Evolutionary conservation across 495 filamentous ascomycete species (phyloP).

Genomic region (Podospora pseudopauciseta): DNA sequence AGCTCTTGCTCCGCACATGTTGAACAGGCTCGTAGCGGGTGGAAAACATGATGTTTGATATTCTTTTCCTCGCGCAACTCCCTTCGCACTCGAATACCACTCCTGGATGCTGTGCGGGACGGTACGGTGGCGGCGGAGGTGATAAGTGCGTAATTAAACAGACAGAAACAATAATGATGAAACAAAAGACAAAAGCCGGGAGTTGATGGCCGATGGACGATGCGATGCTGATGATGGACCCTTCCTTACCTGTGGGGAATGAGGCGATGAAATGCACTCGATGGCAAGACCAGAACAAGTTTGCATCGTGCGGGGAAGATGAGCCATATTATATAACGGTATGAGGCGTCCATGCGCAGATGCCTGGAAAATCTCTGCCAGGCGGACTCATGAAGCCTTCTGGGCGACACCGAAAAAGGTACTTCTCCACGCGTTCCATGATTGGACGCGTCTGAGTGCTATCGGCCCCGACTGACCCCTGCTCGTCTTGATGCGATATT

Average conservation of each 20-base stretch:
- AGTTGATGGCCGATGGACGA: constrained; percentile 18
- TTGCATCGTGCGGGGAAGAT: constrained; percentile 13
- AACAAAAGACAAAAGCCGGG: constrained; percentile 15
- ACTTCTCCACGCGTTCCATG: constrained; percentile 12
- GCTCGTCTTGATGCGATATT: constrained; percentile 9
- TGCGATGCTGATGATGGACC: constrained; percentile 13
- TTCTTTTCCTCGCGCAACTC: background rate
- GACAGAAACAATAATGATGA: constrained; percentile 11
- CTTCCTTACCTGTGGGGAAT: constrained; percentile 22
- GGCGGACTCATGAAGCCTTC: constrained; percentile 11
- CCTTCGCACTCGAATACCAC: background rate
- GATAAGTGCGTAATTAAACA: constrained; percentile 7
- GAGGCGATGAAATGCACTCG: constrained; percentile 12
- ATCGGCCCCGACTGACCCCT: background rate
- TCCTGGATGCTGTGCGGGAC: background rate
- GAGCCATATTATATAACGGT: constrained; percentile 27
- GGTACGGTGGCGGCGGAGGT: constrained; percentile 1
- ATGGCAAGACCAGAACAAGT: constrained; percentile 18
- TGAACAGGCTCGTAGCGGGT: constrained; percentile 38
- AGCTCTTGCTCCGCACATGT: constrained; percentile 36
- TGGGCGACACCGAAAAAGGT: constrained; percentile 27
- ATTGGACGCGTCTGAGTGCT: constrained; percentile 29
- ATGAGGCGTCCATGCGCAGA: constrained; percentile 25
- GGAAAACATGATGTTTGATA: constrained; percentile 39
- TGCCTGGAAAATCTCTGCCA: constrained; percentile 28